Percentiles rank a stretch among this genome's conserved stretches.
phyloP scores from a whole-genome alignment of 139 green algal genomes.

The Micractinium conductrix region DNA sequence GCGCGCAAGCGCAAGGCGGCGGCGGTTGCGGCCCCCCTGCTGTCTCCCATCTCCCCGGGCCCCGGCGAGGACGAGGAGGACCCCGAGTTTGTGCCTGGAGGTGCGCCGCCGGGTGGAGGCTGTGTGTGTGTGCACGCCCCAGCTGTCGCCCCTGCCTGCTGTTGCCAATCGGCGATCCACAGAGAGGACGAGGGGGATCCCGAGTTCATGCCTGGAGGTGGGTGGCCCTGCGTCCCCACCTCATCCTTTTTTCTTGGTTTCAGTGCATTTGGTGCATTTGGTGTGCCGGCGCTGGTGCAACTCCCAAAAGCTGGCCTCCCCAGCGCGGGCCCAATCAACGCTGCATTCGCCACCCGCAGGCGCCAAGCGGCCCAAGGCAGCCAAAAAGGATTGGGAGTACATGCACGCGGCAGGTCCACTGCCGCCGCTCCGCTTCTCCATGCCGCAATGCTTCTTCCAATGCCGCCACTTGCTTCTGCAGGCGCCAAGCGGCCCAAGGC shows the following conservation, averaged over 20 bases:
- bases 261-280: too few species aligned
- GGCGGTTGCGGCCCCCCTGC: background rate
- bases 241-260: too few species aligned
- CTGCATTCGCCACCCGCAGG: conserved; percentile 1
- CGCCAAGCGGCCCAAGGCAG: background rate
- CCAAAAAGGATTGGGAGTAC: conserved; percentile 1
- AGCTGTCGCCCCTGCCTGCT: too few species aligned
- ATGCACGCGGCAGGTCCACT: conserved; percentile 1
- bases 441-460: too few species aligned
- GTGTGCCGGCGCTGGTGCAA: too few species aligned
- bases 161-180: too few species aligned
- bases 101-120: background rate
- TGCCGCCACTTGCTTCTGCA: too few species aligned
- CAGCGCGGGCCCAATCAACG: too few species aligned
- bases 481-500: conserved; percentile 3
- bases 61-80: conserved; percentile 30
- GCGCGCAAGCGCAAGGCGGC: conserved; percentile 11
- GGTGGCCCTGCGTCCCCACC: too few species aligned
- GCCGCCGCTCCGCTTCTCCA: background rate
- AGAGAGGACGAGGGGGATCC: background rate
- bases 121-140: too few species aligned
- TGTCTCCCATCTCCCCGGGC: background rate
- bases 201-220: background rate
- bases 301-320: too few species aligned
- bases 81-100: conserved; percentile 35